Evolutionary conservation across 1,284 basidiomycete genomes (phyloP).

Genomic region (Leucoagaricus sp.): DNA sequence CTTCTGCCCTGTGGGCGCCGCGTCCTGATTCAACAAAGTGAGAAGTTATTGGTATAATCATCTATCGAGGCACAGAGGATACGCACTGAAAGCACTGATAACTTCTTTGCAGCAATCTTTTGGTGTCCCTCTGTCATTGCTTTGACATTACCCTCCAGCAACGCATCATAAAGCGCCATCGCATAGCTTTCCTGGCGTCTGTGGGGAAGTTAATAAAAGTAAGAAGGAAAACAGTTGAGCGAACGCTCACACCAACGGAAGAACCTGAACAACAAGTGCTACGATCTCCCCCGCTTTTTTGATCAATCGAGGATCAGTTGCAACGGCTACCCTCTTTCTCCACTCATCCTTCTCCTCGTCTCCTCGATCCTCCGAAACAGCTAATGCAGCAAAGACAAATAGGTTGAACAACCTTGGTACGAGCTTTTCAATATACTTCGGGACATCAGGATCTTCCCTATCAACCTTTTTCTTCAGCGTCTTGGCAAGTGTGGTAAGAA

Average conservation of each 20-base stretch:
- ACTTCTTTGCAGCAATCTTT: constrained; percentile 38
- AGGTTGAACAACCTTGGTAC: constrained; percentile 73
- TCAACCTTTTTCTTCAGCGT: constrained; percentile 70
- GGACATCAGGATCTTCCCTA: constrained; percentile 64
- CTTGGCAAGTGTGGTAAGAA: constrained; percentile 70
- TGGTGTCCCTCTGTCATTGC: constrained; percentile 56
- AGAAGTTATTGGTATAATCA: not conserved
- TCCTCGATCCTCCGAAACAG: constrained; percentile 29
- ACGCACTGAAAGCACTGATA: constrained; percentile 51
- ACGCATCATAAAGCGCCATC: constrained; percentile 55
- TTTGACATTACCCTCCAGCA: constrained; percentile 58
- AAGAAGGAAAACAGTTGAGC: no score
- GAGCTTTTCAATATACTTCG: constrained; percentile 77
- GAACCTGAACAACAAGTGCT: constrained; percentile 66
- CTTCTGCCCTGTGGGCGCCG: constrained; percentile 50
- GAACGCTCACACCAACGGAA: constrained; percentile 61
- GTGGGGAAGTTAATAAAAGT: no score
- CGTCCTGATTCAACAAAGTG: constrained; percentile 35
- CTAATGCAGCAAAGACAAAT: constrained; percentile 60
- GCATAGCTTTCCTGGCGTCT: constrained; percentile 65
- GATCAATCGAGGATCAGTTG: constrained; percentile 68
- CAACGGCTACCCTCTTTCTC: constrained; percentile 29
- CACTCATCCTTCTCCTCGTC: constrained; percentile 17
- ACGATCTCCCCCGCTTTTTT: constrained; percentile 65
- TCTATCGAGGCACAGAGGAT: not conserved